Conservation (phyloP, 805 yeast species). For the Saturnispora dispora region DNA sequence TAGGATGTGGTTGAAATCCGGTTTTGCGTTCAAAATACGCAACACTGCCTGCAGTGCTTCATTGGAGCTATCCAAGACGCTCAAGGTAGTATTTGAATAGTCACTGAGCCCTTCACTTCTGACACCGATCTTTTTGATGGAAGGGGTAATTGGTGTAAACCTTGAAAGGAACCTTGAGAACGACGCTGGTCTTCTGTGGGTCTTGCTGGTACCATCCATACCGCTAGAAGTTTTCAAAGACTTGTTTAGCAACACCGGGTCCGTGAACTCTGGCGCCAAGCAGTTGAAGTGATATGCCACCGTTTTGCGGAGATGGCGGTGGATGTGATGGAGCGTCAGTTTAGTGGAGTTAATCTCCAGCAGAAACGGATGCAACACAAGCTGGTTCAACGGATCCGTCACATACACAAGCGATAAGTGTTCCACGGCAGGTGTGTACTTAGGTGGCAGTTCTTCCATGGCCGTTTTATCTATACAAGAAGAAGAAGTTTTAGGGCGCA, state of each 20-base stretch:
- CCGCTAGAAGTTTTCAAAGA: background rate
- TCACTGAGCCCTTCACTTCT: background rate
- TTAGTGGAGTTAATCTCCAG: conserved; percentile 28
- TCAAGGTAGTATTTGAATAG: background rate
- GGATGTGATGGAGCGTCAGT: conserved; percentile 20
- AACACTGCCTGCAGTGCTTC: background rate
- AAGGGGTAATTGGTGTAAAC: background rate
- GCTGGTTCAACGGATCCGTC: background rate
- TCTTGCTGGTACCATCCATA: background rate
- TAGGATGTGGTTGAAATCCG: conserved; percentile 7
- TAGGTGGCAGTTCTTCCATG: conserved; percentile 13
- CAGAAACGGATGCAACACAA: conserved; percentile 17
- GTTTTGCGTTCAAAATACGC: conserved; percentile 7
- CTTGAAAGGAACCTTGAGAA: conserved; percentile 3
- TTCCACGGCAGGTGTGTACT: conserved; percentile 20
- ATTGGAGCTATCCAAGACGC: background rate
- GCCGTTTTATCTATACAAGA: background rate
- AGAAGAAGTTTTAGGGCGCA: background rate
- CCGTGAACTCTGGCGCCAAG: conserved; percentile 18
- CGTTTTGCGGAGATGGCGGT: conserved; percentile 10
- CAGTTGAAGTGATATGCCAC: conserved; percentile 18
- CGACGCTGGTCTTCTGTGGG: conserved; percentile 1
- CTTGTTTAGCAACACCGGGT: conserved; percentile 24
- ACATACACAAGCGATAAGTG: conserved; percentile 21
- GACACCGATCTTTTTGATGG: background rate